phyloP scores from a whole-genome alignment of 805 yeast species.

The Pichia deserticola region DNA sequence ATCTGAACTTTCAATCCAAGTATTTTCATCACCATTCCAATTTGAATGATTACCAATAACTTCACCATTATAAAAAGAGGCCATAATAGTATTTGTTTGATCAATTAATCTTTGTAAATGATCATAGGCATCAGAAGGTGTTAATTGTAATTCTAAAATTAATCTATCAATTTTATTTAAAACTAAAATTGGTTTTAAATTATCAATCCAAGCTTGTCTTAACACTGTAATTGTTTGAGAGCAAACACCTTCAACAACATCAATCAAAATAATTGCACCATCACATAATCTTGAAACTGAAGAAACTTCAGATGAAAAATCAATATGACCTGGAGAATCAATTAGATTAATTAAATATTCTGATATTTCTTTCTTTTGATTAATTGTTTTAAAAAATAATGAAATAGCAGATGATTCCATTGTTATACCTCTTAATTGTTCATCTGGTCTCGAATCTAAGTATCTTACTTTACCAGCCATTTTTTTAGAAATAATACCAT shows the following conservation, averaged over 20 bases:
- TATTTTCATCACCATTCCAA: conserved; percentile 43
- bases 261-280: conserved; percentile 92
- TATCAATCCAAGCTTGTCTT: conserved; percentile 93
- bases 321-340: conserved; percentile 99
- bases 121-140: conserved; percentile 77
- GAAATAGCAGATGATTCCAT: conserved; percentile 97
- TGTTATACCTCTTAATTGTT: conserved; percentile 91
- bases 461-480: conserved; percentile 94
- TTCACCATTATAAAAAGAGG: conserved; percentile 88
- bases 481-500: conserved; percentile 91
- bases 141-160: conserved; percentile 69
- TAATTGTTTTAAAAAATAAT: conserved; percentile 69
- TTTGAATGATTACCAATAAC: conserved; percentile 80
- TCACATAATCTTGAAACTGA: conserved; percentile 95
- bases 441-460: conserved; percentile 91
- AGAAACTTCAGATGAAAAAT: conserved; percentile 92
- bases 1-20: conserved; percentile 70
- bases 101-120: conserved; percentile 77
- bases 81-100: conserved; percentile 91
- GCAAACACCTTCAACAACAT: conserved; percentile 97
- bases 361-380: conserved; percentile 33
- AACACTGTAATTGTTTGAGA: conserved; percentile 94
- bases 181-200: conserved; percentile 79
- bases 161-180: conserved; percentile 87
- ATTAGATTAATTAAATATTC: conserved; percentile 87